A percentile compares a stretch with the other conserved stretches of the same genome.
These are phyloP conservation scores for Lathyrus aphaca DNA, from an alignment of 306 rosid genomes.

Conservation along the genomic window DNA sequence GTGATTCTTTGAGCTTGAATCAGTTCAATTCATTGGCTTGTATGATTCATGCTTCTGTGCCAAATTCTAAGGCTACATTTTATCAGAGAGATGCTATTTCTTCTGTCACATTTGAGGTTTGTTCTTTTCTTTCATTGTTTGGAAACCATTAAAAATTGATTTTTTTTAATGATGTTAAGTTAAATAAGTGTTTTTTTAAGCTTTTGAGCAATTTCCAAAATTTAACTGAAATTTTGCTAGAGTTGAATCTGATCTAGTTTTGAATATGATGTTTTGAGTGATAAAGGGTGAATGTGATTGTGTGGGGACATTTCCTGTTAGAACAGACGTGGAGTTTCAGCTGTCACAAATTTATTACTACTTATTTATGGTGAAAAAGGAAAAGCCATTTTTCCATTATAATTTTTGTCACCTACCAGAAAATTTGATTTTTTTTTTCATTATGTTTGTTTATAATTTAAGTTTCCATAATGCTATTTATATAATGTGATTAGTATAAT, in stretches of 20 bases:
- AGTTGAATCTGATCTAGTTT: constrained; percentile 20
- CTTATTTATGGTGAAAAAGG: constrained; percentile 17
- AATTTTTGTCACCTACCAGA: background rate
- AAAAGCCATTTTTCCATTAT: background rate
- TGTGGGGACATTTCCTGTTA: constrained; percentile 40
- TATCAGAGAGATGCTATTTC: constrained; percentile 51
- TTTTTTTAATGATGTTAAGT: background rate
- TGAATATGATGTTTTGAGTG: constrained; percentile 18
- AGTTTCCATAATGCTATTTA: constrained; percentile 35
- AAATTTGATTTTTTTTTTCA: constrained; percentile 12
- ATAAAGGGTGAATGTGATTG: constrained; percentile 63
- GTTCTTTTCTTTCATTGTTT: background rate
- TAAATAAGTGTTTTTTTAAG: constrained; percentile 9
- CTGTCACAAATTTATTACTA: constrained; percentile 35
- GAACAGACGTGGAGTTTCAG: constrained; percentile 38
- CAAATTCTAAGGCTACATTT: constrained; percentile 58
- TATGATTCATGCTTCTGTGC: constrained; percentile 85
- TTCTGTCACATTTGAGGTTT: constrained; percentile 75
- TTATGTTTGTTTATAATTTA: constrained; percentile 38
- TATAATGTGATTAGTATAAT: constrained; percentile 4
- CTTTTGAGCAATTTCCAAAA: constrained; percentile 7
- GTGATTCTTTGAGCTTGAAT: constrained; percentile 86
- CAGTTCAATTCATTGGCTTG: constrained; percentile 87
- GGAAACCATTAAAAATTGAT: background rate
- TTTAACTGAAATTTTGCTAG: constrained; percentile 8